A percentile compares a stretch with the other conserved stretches of the same genome.
Evolutionary conservation across 1,284 basidiomycete species (phyloP).

Genomic region (Stereum hirsutum): DNA sequence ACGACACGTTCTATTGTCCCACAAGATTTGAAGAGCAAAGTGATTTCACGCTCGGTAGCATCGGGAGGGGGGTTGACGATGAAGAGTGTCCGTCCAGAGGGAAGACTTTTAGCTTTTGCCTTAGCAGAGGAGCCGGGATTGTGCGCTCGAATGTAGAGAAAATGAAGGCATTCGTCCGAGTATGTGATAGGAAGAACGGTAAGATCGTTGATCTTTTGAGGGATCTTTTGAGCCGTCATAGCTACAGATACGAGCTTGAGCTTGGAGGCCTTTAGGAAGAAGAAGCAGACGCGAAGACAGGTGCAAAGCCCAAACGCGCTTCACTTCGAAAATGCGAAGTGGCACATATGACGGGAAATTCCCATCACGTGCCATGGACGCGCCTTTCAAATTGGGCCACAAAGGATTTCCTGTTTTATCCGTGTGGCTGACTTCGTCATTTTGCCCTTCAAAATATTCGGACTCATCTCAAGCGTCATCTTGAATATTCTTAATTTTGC

Average conservation of each 20-base stretch:
- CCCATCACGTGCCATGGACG: too few species aligned
- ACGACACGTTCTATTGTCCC: slow-evolving; percentile 72
- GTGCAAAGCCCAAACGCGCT: too few species aligned
- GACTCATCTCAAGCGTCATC: too few species aligned
- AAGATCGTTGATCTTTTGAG: slow-evolving; percentile 13
- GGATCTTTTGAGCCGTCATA: neutral
- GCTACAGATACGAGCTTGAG: neutral
- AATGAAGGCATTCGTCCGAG: slow-evolving; percentile 5
- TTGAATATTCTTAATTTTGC: too few species aligned
- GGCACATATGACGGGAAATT: too few species aligned
- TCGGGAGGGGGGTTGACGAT: slow-evolving; percentile 82
- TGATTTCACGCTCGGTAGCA: slow-evolving; percentile 69
- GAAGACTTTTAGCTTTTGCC: slow-evolving; percentile 27
- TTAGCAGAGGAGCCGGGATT: slow-evolving; percentile 11
- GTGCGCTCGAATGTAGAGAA: slow-evolving; percentile 11
- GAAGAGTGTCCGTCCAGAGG: slow-evolving; percentile 73
- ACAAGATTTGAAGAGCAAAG: slow-evolving; percentile 60
- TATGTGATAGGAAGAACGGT: slow-evolving; percentile 9
- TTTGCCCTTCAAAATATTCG: too few species aligned
- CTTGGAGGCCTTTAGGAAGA: neutral
- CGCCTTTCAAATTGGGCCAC: too few species aligned
- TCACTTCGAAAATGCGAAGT: too few species aligned
- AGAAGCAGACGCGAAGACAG: too few species aligned
- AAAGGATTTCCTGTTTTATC: too few species aligned
- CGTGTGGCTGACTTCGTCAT: too few species aligned